Base-by-base conservation (phyloP, 177 flowering plant species). In the Vitis hybrid region DNA sequence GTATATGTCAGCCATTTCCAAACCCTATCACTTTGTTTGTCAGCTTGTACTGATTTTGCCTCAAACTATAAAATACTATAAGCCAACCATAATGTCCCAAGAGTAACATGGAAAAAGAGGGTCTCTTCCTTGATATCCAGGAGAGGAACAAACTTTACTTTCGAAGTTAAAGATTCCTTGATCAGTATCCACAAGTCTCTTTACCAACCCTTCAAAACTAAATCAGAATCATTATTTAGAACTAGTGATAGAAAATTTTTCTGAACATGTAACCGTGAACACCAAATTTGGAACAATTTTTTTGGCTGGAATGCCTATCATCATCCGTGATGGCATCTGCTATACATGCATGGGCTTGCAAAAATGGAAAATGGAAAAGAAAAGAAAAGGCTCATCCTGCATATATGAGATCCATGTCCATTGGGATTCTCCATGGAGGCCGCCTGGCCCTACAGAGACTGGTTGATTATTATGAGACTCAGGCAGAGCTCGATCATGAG, bases 391-490 rank as follows among this genome's bases (percentile, higher is more conserved):
- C 9, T 3, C 54, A 12, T 14, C 15, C 21, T 3, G 67, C 57
- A 13, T 62, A 67, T 19, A 8, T 59, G 32, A 70, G 78, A 72
- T 77, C 79, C 18, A 14, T 74, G 56, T 60, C 79, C 21, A 2
- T 82, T 7, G 80, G 73, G 19, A 45, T 66, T 10, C 72, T 82
- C 6, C 84, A 67, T 57, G 79, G 84, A 34, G 84, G 84, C 10
- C 67, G 54, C 7, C 15, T 77, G 18, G 75, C 84, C 50, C 2
- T 82, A 52, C 66, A 74, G 74, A 82, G 82, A 74, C 57, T 79
- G 49, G 3, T 79, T 8, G 75, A 72, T 15, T 70, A 63, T 10
- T 73, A 74, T 3, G 26, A 40, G 13, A 74, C 74, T 12, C 26
- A 23, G 3, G 76, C 73, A 3, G 64, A 69, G 3, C 17, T 70